These are phyloP conservation scores for Monilinia laxa DNA, from an alignment of 2,329 filamentous ascomycete genomes.

Conservation along the genomic window DNA sequence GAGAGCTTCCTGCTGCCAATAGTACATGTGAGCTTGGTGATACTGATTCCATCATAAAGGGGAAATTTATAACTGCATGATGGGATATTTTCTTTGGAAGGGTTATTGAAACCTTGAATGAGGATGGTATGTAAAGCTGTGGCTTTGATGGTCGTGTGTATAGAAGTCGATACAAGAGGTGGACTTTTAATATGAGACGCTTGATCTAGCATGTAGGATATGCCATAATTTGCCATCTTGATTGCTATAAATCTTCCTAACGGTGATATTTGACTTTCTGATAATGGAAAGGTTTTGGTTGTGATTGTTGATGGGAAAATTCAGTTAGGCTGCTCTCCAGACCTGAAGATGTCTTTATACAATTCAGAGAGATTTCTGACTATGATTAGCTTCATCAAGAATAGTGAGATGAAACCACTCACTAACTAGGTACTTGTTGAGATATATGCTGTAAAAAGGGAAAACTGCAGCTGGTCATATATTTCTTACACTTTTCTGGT, in stretches of 20 bases:
- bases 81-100: constrained; percentile 47
- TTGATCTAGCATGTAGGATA: background rate
- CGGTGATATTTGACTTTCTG: background rate
- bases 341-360: background rate
- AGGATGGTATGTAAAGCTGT: constrained; percentile 49
- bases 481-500: no score
- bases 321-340: no score
- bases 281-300: background rate
- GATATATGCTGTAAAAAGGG: no score
- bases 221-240: background rate
- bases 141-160: constrained; percentile 60
- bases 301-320: background rate
- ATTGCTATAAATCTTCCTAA: background rate
- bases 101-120: constrained; percentile 62
- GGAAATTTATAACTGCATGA: constrained; percentile 68
- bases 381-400: no score
- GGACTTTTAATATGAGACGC: constrained; percentile 45
- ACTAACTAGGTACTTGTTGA: no score
- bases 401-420: no score
- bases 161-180: constrained; percentile 57
- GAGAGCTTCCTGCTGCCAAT: constrained; percentile 59
- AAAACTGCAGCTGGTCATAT: no score
- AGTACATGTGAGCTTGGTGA: constrained; percentile 65
- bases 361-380: no score
- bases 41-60: constrained; percentile 68